Conservation (phyloP, 2,329 filamentous ascomycete genomes). For the Colletotrichum viniferum region DNA sequence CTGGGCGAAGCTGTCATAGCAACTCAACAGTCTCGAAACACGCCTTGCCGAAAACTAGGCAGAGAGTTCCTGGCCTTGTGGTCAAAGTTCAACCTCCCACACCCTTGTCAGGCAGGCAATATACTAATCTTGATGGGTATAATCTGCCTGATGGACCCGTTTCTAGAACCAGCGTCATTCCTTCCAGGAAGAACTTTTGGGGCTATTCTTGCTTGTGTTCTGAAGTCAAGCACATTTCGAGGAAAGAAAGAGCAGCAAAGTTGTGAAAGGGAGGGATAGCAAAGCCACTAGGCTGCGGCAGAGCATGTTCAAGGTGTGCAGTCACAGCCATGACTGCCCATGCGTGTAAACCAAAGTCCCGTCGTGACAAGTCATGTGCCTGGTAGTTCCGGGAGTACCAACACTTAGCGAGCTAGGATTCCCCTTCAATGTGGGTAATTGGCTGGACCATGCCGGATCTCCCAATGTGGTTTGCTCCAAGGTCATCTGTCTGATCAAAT, state of each 20-base stretch:
- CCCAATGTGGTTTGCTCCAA: not conserved
- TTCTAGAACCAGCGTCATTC: not conserved
- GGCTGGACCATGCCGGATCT: not conserved
- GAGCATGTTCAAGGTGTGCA: not conserved
- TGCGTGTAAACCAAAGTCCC: conserved; percentile 15
- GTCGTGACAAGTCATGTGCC: conserved; percentile 20
- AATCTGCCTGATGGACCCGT: conserved; percentile 10
- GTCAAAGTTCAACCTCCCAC: not conserved
- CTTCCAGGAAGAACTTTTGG: conserved; percentile 12
- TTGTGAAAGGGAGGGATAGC: not conserved
- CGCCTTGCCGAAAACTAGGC: not conserved
- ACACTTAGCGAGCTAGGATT: conserved; percentile 6
- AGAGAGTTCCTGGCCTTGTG: conserved; percentile 7
- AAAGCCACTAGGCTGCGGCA: not conserved
- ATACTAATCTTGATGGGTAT: not conserved
- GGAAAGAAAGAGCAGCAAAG: not conserved
- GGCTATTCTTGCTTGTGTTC: not conserved
- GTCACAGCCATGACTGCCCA: not conserved
- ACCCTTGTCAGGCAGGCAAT: conserved; percentile 11
- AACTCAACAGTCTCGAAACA: not conserved
- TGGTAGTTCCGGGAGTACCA: not conserved
- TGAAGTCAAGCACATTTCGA: not conserved
- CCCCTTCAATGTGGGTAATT: not conserved
- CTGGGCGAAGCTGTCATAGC: not conserved
- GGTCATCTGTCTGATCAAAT: not conserved